Conservation (phyloP, 805 yeast genomes). For the Scheffersomyces amazonensis region DNA sequence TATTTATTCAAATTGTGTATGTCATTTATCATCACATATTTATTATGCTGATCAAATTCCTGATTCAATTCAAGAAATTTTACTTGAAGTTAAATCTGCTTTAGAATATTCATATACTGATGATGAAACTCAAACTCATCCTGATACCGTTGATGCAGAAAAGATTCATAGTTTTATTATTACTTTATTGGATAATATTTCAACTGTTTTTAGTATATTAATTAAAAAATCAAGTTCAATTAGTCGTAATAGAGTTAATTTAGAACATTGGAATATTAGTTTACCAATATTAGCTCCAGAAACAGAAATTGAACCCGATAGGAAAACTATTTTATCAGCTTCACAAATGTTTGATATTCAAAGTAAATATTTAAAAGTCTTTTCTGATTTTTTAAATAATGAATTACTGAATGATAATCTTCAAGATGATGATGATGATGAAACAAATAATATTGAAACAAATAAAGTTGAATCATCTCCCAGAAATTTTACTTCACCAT, state of each 20-base stretch:
- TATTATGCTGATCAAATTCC: constrained; percentile 85
- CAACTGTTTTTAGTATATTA: constrained; percentile 27
- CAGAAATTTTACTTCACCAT: constrained; percentile 4
- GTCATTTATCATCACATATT: constrained; percentile 69
- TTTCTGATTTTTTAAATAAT: constrained; percentile 31
- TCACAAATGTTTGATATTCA: constrained; percentile 33
- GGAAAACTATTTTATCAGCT: constrained; percentile 12
- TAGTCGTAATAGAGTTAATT: constrained; percentile 40
- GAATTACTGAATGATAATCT: constrained; percentile 18
- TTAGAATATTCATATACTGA: constrained; percentile 14
- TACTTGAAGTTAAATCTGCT: constrained; percentile 40
- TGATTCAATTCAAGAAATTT: constrained; percentile 73
- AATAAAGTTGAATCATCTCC: constrained; percentile 2
- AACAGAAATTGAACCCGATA: constrained; percentile 6
- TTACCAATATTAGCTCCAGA: constrained; percentile 27
- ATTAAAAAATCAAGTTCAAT: constrained; percentile 32
- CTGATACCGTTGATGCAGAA: constrained; percentile 1
- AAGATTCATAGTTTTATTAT: constrained; percentile 16
- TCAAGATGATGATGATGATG: constrained; percentile 1
- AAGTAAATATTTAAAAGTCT: constrained; percentile 35
- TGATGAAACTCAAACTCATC: constrained; percentile 4
- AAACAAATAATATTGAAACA: not conserved
- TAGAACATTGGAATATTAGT: constrained; percentile 43
- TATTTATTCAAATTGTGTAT: constrained; percentile 56
- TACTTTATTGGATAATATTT: constrained; percentile 29